These are phyloP conservation scores for Coniella vitis DNA, from an alignment of 2,329 filamentous ascomycete species.

Conservation along the genomic window DNA sequence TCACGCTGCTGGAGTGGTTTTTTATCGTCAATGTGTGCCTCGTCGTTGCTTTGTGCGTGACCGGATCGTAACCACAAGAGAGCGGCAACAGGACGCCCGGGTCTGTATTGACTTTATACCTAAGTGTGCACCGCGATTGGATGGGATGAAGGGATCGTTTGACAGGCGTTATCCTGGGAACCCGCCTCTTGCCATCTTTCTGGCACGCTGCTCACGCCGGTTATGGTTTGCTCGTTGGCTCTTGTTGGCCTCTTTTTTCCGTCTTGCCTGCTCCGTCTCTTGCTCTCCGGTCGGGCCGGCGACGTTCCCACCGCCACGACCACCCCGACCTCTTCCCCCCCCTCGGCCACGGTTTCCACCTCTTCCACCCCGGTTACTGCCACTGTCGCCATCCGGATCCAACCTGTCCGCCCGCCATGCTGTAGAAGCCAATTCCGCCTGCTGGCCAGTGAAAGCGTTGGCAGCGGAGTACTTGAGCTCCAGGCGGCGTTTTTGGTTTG, in stretches of 20 bases:
- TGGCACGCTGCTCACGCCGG: slow-evolving; percentile 62
- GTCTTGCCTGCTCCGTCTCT: slow-evolving; percentile 63
- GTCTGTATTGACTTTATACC: too few species aligned
- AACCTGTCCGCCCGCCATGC: slow-evolving; percentile 58
- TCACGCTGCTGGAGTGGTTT: too few species aligned
- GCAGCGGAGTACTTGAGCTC: slow-evolving; percentile 57
- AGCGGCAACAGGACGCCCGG: too few species aligned
- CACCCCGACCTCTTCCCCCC: slow-evolving; percentile 32
- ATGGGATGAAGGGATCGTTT: too few species aligned
- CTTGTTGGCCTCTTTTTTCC: slow-evolving; percentile 77
- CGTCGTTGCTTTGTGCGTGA: too few species aligned
- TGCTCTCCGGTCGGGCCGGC: slow-evolving; percentile 61
- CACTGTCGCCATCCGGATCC: slow-evolving; percentile 39
- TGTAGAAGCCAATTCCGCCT: slow-evolving; percentile 58
- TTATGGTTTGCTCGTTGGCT: slow-evolving; percentile 80
- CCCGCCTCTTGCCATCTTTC: slow-evolving; percentile 56
- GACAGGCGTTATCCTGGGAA: slow-evolving; percentile 22
- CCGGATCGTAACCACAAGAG: too few species aligned
- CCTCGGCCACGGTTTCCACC: slow-evolving; percentile 38
- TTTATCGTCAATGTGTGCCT: too few species aligned
- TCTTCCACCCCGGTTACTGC: slow-evolving; percentile 36
- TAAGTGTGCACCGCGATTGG: not conserved
- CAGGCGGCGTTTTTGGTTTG: slow-evolving; percentile 59
- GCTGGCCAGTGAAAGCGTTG: slow-evolving; percentile 53
- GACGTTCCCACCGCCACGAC: slow-evolving; percentile 52